Percentiles rank a stretch among this genome's conserved stretches.
Evolutionary conservation across 106 monocot genomes (phyloP).

Genomic region (Chionographis japonica): DNA sequence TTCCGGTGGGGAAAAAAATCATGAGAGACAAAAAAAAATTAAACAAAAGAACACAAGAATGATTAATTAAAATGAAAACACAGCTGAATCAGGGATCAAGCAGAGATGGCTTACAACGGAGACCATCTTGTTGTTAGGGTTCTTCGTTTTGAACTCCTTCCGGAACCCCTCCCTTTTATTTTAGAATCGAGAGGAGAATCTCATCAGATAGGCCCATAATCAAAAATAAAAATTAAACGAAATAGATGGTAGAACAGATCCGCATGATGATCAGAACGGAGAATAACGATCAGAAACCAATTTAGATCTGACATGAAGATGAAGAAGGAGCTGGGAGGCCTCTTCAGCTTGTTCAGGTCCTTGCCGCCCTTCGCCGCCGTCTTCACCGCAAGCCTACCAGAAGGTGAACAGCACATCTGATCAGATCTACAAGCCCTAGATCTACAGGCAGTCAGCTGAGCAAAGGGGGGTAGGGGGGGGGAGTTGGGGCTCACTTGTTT

Average conservation of each 20-base stretch:
- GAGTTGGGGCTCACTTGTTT: not conserved
- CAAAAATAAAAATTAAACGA: too few species aligned
- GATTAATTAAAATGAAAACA: too few species aligned
- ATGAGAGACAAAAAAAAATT: not conserved
- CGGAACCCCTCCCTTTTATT: not conserved
- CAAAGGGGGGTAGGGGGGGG: not conserved
- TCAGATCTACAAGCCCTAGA: not conserved
- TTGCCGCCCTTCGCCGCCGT: not conserved
- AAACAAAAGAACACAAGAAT: too few species aligned
- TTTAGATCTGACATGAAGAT: not conserved
- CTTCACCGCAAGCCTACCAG: not conserved
- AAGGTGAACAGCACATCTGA: not conserved
- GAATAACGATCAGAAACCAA: not conserved
- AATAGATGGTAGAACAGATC: not conserved
- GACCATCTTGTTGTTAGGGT: slow-evolving; percentile 1
- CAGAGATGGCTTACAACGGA: not conserved
- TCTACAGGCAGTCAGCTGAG: not conserved
- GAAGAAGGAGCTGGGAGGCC: not conserved
- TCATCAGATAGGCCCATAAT: too few species aligned
- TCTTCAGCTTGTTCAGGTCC: not conserved
- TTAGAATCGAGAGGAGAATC: too few species aligned
- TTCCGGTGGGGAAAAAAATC: not conserved
- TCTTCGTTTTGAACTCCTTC: not conserved
- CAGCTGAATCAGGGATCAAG: too few species aligned
- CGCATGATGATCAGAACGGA: not conserved